These are phyloP conservation scores for Sutorius eximius DNA, from an alignment of 1,284 basidiomycete genomes.

Conservation along the genomic window DNA sequence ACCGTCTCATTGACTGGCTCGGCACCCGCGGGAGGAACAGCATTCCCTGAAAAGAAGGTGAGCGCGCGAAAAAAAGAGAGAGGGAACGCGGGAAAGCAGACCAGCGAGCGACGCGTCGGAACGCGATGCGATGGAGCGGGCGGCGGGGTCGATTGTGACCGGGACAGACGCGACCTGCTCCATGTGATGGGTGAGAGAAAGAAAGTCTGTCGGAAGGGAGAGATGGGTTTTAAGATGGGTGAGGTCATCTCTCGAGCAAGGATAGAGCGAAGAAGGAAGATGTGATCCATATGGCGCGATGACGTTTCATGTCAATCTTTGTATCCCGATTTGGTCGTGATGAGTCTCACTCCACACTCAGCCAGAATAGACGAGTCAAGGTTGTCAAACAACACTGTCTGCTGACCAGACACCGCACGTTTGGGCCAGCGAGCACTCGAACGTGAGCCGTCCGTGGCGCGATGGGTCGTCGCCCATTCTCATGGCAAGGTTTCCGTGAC, in stretches of 20 bases:
- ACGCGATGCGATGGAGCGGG: conserved; percentile 24
- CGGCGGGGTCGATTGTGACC: conserved; percentile 33
- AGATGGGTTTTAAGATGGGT: neutral
- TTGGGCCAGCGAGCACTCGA: too few species aligned
- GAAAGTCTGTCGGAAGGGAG: neutral
- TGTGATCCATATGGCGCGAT: too few species aligned
- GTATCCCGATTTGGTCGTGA: too few species aligned
- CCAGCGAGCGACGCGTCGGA: conserved; percentile 44
- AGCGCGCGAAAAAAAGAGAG: neutral
- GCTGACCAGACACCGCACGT: too few species aligned
- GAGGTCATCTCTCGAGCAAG: neutral
- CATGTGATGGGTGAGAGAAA: conserved; percentile 33
- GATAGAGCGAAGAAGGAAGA: neutral
- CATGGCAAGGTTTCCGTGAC: too few species aligned
- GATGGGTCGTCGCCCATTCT: too few species aligned
- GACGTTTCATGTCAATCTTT: too few species aligned
- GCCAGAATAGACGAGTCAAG: too few species aligned
- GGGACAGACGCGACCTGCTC: conserved; percentile 40
- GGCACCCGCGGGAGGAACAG: conserved; percentile 39
- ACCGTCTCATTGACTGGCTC: conserved; percentile 18
- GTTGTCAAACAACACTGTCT: too few species aligned
- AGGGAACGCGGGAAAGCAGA: conserved; percentile 17
- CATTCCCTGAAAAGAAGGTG: conserved; percentile 37
- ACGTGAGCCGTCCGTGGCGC: too few species aligned
- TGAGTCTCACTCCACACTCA: too few species aligned